Conservation (phyloP, 352 stramenopile genomes). For the Pythium phragmitis region DNA sequence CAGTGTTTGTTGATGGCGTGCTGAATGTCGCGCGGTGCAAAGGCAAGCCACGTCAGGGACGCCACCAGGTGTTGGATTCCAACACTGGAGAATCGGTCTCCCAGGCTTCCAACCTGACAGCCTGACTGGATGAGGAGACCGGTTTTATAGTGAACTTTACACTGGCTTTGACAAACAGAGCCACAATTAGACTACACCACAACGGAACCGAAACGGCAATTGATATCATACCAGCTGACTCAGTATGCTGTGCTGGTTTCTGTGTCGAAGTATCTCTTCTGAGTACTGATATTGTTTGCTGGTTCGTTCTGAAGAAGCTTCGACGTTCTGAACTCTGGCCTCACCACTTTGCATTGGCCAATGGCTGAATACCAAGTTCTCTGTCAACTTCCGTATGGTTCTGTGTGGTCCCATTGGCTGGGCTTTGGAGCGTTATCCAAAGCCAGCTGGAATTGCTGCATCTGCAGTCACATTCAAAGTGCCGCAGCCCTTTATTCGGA, state of each 20-base stretch:
- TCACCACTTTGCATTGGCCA: constrained; percentile 7
- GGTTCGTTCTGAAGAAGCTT: constrained; percentile 16
- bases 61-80: constrained; percentile 1
- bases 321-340: constrained; percentile 14
- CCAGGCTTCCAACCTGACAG: too few relatives aligned
- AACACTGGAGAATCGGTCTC: too few relatives aligned
- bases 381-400: constrained; percentile 3
- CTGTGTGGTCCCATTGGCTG: constrained; percentile 3
- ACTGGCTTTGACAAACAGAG: neutral
- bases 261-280: neutral
- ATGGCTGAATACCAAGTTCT: neutral
- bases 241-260: neutral
- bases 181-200: constrained; percentile 25
- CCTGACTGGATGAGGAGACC: constrained; percentile 14
- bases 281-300: neutral
- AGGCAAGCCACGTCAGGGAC: constrained; percentile 12
- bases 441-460: constrained; percentile 2
- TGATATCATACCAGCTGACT: neutral
- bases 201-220: constrained; percentile 12
- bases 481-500: neutral
- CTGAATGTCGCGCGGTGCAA: constrained; percentile 21
- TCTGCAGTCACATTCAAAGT: neutral
- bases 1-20: constrained; percentile 7
- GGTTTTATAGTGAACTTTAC: neutral
- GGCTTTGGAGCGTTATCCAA: neutral